Evolutionary conservation across 345 rosid genomes (phyloP).

Genomic region (Arabidopsis arenosa): DNA sequence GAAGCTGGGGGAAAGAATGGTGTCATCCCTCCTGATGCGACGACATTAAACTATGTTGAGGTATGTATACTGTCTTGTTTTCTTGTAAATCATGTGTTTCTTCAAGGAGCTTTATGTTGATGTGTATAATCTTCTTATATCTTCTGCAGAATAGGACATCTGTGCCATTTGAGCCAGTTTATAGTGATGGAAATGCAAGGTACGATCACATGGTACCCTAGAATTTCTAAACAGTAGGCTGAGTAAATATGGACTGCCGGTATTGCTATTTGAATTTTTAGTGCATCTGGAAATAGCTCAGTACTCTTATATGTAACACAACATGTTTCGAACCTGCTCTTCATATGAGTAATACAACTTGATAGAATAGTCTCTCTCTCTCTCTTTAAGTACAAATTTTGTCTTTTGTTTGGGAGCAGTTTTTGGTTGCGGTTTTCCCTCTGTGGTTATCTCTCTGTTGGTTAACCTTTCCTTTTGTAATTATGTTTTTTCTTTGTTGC

Average conservation of each 20-base stretch:
- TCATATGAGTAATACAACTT: slow-evolving; percentile 9
- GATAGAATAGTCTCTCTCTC: background rate
- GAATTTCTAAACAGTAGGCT: background rate
- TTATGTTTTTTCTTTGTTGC: slow-evolving; percentile 6
- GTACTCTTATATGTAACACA: background rate
- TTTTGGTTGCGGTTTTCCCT: background rate
- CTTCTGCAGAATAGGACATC: slow-evolving; percentile 80
- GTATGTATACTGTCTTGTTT: slow-evolving; percentile 44
- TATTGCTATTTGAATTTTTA: background rate
- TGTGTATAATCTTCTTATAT: slow-evolving; percentile 12
- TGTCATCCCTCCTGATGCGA: slow-evolving; percentile 88
- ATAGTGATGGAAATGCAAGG: slow-evolving; percentile 93
- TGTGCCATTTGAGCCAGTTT: slow-evolving; percentile 80
- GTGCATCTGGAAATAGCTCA: background rate
- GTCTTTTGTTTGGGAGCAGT: background rate
- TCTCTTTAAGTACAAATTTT: background rate
- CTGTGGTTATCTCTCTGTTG: slow-evolving; percentile 2
- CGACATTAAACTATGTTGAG: slow-evolving; percentile 90
- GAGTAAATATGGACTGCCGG: background rate
- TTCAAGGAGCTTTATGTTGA: background rate
- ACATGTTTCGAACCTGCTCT: background rate
- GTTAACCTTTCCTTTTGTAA: slow-evolving; percentile 25
- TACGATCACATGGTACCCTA: slow-evolving; percentile 37
- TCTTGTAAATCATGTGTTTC: slow-evolving; percentile 1
- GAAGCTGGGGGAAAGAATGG: slow-evolving; percentile 99